Conservation (phyloP, 169 alveolate genomes). For the Plasmodium falciparum region DNA sequence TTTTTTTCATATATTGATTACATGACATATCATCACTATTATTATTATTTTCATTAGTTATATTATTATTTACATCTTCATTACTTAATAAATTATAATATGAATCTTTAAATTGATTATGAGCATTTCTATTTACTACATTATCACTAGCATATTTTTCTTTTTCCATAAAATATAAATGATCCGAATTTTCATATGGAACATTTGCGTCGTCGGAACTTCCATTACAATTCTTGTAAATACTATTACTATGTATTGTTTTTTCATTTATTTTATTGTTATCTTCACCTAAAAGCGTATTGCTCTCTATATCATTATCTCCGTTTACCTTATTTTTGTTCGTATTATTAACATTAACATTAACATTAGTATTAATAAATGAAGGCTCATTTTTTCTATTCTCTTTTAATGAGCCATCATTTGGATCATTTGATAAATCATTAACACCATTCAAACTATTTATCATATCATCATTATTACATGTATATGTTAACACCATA, state of each 20-base stretch:
- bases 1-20: not conserved
- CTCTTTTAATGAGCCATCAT: too few relatives aligned
- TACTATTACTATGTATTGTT: not conserved
- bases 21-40: not conserved
- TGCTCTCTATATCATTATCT: too few relatives aligned
- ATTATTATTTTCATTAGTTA: not conserved
- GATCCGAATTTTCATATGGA: not conserved
- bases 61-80: not conserved
- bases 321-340: too few relatives aligned
- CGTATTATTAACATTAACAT: too few relatives aligned
- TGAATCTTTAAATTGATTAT: constrained; percentile 18
- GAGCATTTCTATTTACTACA: constrained; percentile 48
- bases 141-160: constrained; percentile 25
- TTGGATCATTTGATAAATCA: too few relatives aligned
- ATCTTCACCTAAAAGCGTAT: too few relatives aligned
- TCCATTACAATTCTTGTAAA: not conserved
- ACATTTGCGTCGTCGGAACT: not conserved
- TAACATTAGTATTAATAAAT: too few relatives aligned
- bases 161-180: constrained; percentile 4
- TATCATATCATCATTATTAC: too few relatives aligned
- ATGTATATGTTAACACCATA: too few relatives aligned
- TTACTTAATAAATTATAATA: constrained; percentile 23
- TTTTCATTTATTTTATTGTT: too few relatives aligned
- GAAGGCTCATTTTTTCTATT: too few relatives aligned
- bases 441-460: too few relatives aligned